phyloP scores from a whole-genome alignment of 768 basidiomycete species.

The Podaxis sp. region DNA sequence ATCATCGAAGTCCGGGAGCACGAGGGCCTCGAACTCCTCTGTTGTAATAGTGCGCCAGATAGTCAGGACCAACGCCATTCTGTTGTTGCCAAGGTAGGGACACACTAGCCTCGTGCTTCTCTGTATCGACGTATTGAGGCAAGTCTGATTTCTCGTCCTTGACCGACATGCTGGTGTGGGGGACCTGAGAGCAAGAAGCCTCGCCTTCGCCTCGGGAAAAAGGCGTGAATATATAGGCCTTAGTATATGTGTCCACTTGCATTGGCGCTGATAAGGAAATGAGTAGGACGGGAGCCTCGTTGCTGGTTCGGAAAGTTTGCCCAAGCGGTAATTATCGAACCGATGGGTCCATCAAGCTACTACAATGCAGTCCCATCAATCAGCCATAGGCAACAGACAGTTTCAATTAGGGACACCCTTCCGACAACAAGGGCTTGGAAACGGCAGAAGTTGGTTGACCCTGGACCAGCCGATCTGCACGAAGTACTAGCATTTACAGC shows the following conservation, averaged over 20 bases:
- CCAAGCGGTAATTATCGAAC: neutral
- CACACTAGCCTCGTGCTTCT: constrained; percentile 26
- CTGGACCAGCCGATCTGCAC: neutral
- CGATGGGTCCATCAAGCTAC: neutral
- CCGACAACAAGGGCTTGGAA: neutral
- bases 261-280: neutral
- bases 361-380: neutral
- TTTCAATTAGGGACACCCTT: neutral
- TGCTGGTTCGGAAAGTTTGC: neutral
- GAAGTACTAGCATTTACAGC: neutral
- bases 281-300: neutral
- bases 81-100: neutral
- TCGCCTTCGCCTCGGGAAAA: constrained; percentile 8
- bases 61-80: neutral
- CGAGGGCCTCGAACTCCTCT: constrained; percentile 26
- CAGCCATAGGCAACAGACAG: neutral
- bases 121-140: constrained; percentile 21
- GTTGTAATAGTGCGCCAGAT: neutral
- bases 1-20: constrained; percentile 43
- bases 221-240: neutral
- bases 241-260: neutral
- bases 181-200: constrained; percentile 18
- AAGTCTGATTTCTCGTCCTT: constrained; percentile 24
- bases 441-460: neutral
- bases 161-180: constrained; percentile 27